A percentile compares a stretch with the other conserved stretches of the same genome.
Conservation (phyloP, 2,329 filamentous ascomycete genomes). For the Apiospora saccharicola region DNA sequence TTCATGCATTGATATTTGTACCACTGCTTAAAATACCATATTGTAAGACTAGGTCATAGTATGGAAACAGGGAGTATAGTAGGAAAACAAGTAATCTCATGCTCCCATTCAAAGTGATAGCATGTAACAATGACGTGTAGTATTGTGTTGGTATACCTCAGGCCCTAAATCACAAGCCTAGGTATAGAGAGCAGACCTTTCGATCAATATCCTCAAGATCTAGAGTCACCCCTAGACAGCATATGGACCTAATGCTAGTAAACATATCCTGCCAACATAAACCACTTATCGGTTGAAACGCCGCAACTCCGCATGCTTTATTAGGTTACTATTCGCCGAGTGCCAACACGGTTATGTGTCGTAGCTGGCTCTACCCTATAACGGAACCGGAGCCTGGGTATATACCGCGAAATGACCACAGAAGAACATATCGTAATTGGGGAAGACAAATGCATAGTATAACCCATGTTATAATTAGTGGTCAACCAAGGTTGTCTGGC, state of each 20-base stretch:
- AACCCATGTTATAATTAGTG: constrained; percentile 24
- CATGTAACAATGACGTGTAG: not conserved
- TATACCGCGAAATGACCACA: not conserved
- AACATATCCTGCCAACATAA: not conserved
- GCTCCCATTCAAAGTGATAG: not conserved
- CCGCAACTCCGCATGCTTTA: constrained; percentile 8
- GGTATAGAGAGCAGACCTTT: not conserved
- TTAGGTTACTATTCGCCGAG: not conserved
- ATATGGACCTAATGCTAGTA: not conserved
- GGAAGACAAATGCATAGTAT: not conserved
- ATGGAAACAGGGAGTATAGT: not conserved
- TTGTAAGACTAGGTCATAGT: not conserved
- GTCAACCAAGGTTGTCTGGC: constrained; percentile 21
- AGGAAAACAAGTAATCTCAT: not conserved
- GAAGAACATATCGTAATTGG: not conserved
- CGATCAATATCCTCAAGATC: not conserved
- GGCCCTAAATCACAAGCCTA: not conserved
- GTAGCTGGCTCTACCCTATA: not conserved
- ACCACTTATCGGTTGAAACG: not conserved
- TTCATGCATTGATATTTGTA: not conserved
- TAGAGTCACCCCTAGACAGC: not conserved
- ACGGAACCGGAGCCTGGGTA: not conserved
- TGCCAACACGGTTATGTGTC: not conserved
- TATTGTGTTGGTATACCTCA: not conserved
- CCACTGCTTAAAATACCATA: not conserved